phyloP scores from a whole-genome alignment of 208 protist genomes.

The Endotrypanum monterogeii region DNA sequence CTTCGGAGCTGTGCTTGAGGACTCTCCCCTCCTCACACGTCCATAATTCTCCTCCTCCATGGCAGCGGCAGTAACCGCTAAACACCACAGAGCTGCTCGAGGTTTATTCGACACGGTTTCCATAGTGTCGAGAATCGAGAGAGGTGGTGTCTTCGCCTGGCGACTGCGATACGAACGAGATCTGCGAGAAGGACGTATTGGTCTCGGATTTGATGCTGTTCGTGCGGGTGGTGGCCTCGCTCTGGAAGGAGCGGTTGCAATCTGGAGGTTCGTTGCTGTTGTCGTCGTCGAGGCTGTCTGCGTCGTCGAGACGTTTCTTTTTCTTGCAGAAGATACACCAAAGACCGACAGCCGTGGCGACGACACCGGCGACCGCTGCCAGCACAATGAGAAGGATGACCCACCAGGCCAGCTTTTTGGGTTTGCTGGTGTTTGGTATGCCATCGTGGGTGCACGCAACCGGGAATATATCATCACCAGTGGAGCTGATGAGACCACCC shows the following conservation, averaged over 20 bases:
- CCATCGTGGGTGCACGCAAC: not conserved
- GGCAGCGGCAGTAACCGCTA: no score
- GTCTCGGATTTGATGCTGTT: not conserved
- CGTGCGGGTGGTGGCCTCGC: not conserved
- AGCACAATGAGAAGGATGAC: slow-evolving; percentile 19
- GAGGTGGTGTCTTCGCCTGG: not conserved
- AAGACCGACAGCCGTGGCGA: not conserved
- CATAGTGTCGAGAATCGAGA: not conserved
- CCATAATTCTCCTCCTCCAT: no score
- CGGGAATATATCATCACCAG: slow-evolving; percentile 1
- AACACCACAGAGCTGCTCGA: no score
- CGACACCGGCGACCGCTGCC: slow-evolving; percentile 5
- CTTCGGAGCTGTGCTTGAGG: no score
- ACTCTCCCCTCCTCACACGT: no score
- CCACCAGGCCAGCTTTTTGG: slow-evolving; percentile 17
- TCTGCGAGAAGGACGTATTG: not conserved
- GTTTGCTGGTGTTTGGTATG: not conserved
- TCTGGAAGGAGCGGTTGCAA: slow-evolving; percentile 16
- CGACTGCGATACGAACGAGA: not conserved
- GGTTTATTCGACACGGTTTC: no score
- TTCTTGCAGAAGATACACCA: slow-evolving; percentile 19
- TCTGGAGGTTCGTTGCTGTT: slow-evolving; percentile 4
- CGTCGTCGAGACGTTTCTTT: not conserved
- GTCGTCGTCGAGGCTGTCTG: no score
- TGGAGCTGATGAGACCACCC: slow-evolving; percentile 11